Evolutionary conservation across 169 alveolate genomes (phyloP), one percentile per base, ranked within the genome.

Genomic region (Eimeria sp.): DNA sequence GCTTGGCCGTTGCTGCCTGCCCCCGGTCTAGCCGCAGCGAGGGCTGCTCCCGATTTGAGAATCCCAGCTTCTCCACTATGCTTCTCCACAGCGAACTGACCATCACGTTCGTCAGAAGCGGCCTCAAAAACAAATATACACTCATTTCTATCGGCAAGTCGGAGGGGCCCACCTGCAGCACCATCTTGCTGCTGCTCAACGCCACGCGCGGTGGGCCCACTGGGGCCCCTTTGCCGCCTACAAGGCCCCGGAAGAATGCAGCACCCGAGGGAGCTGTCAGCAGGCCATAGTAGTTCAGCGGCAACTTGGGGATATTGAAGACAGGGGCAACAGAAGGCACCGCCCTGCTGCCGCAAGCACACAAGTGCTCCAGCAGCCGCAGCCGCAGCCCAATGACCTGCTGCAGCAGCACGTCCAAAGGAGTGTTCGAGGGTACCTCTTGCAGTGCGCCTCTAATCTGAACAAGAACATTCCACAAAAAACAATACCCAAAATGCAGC

Each of bases 1-100:
- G 56, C 87, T 96, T 96, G 40, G 98, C 99, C 0, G 98, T 98
- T 27, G 98, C 98, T 46, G 98, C 99, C 87, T 97, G 96, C 25
- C 98, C 98, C 40, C 98, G 96, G 83, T 97, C 98, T 40, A 97
- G 82, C 64, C 96, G 96, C 68, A 96, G 91, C 62, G 97, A 96
- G 4, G 97, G 95, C 89, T 89, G 96, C 56, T 96, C 98, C 16
- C 95, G 83, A 64, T 58, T 80, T 2, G 97, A 89, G 27, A 87
- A 66, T 13, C 97, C 97, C 27, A 96, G 95, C 90, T 96, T 83
- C 85, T 97, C 97, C 23, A 97, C 25, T 60, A 96, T 93, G 40
- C 90, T 91, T 40, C 95, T 52, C 98, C 98, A 97, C 76, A 97
- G 85, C 60, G 97, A 78, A 72, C 68, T 33, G 64, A 78, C 40